Base-by-base conservation (phyloP, 257 asterid genomes). In the Gentiana straminea region DNA sequence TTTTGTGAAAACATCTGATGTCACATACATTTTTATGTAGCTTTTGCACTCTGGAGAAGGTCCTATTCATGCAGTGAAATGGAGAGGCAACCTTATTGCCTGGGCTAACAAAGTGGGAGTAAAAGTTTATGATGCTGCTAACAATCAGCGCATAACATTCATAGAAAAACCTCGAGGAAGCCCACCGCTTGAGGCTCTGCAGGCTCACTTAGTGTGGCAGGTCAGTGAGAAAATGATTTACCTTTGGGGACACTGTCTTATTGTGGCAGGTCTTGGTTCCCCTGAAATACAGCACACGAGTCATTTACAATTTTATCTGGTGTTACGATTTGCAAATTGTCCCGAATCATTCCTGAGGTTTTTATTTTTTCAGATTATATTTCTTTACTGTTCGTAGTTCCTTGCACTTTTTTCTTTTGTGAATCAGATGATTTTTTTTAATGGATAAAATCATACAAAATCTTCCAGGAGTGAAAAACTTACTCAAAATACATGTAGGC, bases 61-160 rank as follows among this genome's bases (percentile, higher is more conserved):
- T 55, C 99, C 99, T 32, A 82, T 92, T 74, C 99, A 92, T 71
- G 84, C 89, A 1, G 84, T 92, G 54, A 92, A 92, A 75, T 92
- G 99, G 99, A 82, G 95, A 76, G 66, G 69, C 70, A 86, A 69
- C 78, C 95, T 88, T 63, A 77, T 92, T 69, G 99, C 97, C 50
- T 92, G 99, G 99, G 99, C 99, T 64, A 92, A 92, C 73, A 97
- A 92, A 52, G 57, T 91, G 59, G 99, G 99, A 68, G 91, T 88
- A 34, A 92, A 92, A 80, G 97, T 92, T 59, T 92, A 88, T 67
- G 99, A 92, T 82, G 79, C 99, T 71, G 86, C 84, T 76, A 86
- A 80, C 76, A 94, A 88, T 79, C 95, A 80, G 67, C 91, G 95
- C 35, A 73, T 92, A 60, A 83, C 97, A 57, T 92, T 80, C 71